A percentile compares a stretch with the other conserved stretches of the same genome.
phyloP scores from a whole-genome alignment of 2,329 filamentous ascomycete genomes.

The Neopestalotiopsis clavispora region DNA sequence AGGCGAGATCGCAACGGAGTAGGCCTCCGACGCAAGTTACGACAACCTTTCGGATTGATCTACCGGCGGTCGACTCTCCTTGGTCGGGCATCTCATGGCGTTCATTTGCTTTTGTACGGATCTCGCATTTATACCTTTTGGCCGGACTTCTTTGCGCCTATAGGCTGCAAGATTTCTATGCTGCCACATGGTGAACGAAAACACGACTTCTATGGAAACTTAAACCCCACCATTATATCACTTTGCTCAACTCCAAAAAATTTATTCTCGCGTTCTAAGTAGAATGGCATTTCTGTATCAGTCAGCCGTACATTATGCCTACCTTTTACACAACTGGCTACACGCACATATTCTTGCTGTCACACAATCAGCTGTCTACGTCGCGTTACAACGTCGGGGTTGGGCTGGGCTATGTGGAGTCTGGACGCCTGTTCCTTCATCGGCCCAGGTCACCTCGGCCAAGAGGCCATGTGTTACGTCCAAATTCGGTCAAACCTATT shows the following conservation, averaged over 20 bases:
- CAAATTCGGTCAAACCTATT: not conserved
- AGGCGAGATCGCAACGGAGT: conserved; percentile 64
- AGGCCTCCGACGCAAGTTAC: conserved; percentile 25
- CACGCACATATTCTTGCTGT: not conserved
- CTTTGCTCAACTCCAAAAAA: not conserved
- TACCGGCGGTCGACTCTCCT: conserved; percentile 11
- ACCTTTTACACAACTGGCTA: not conserved
- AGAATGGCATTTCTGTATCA: not conserved
- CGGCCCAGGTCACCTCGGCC: not conserved
- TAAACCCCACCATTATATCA: conserved; percentile 9
- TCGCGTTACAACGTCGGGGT: not conserved
- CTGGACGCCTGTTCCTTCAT: not conserved
- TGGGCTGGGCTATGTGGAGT: not conserved
- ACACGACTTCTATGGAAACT: conserved; percentile 17
- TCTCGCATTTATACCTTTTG: conserved; percentile 6
- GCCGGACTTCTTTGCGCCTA: not conserved
- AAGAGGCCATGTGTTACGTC: not conserved
- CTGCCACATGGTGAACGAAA: conserved; percentile 18
- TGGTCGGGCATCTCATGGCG: conserved; percentile 37
- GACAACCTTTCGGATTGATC: not conserved
- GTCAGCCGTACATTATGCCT: conserved; percentile 9
- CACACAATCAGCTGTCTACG: not conserved
- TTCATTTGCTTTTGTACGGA: conserved; percentile 31
- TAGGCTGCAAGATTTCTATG: conserved; percentile 17
- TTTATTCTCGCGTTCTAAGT: not conserved